These are phyloP conservation scores for Magnolia changhungtana DNA, from an alignment of 164 flowering plant genomes.

Conservation along the genomic window DNA sequence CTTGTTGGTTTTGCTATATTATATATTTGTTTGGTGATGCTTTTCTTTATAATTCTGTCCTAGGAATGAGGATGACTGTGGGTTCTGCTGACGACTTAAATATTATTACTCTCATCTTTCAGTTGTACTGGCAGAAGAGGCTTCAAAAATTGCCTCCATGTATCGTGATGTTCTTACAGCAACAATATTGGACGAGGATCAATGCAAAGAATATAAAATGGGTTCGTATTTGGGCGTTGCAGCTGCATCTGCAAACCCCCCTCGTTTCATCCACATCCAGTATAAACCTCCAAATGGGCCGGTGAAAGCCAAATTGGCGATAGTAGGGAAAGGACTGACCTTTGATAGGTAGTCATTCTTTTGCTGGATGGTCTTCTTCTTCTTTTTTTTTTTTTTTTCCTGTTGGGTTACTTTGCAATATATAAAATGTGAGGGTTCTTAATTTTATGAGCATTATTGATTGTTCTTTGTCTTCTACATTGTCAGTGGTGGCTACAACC, in stretches of 20 bases:
- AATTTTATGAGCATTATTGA: neutral
- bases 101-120: conserved; percentile 9
- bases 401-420: neutral
- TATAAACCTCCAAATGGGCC: conserved; percentile 80
- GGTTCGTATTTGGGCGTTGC: conserved; percentile 96
- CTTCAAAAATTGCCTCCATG: conserved; percentile 67
- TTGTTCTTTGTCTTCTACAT: conserved; percentile 14
- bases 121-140: conserved; percentile 89
- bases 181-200: conserved; percentile 67
- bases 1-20: too few species aligned
- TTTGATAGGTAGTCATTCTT: conserved; percentile 73
- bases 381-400: too few species aligned
- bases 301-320: conserved; percentile 64
- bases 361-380: neutral
- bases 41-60: neutral
- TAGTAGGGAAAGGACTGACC: conserved; percentile 95
- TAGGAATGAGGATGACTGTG: neutral
- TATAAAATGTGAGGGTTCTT: neutral
- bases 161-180: conserved; percentile 84
- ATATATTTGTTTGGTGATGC: too few species aligned
- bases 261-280: conserved; percentile 84
- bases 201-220: conserved; percentile 92
- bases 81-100: neutral
- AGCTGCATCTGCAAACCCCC: conserved; percentile 88
- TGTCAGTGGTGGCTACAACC: conserved; percentile 96